A percentile compares a stretch with the other conserved stretches of the same genome.
phyloP scores from a whole-genome alignment of 169 alveolate species.

The Eimeria sp. region DNA sequence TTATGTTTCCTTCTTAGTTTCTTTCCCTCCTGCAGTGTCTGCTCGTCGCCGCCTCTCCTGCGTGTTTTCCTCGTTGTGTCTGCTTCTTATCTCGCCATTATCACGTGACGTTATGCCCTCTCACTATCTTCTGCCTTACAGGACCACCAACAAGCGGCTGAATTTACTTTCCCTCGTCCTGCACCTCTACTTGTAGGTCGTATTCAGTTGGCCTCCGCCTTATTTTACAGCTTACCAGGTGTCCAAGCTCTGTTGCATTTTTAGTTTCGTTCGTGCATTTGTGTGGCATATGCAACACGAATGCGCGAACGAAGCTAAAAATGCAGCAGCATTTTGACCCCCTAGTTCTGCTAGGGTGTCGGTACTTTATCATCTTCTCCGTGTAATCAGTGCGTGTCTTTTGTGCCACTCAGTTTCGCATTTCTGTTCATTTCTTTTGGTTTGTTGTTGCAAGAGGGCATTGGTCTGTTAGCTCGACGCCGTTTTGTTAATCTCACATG shows the following conservation, averaged over 20 bases:
- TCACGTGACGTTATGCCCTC: neutral
- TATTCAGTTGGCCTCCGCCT: neutral
- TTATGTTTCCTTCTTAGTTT: neutral
- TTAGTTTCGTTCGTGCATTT: neutral
- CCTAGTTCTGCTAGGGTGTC: neutral
- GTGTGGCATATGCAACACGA: neutral
- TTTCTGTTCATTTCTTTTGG: slow-evolving; percentile 48
- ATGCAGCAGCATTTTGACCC: too few species aligned
- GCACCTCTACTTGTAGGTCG: slow-evolving; percentile 10
- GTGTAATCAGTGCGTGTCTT: neutral
- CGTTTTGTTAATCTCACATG: slow-evolving; percentile 63
- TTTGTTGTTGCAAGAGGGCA: slow-evolving; percentile 27
- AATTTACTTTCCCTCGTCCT: slow-evolving; percentile 18
- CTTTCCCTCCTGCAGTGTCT: neutral
- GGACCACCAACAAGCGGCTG: neutral
- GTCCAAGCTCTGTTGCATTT: neutral
- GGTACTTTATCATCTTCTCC: neutral
- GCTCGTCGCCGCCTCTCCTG: neutral
- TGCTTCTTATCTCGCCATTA: neutral
- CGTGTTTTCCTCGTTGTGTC: neutral
- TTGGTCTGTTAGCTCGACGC: slow-evolving; percentile 56
- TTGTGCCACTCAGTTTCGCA: slow-evolving; percentile 26
- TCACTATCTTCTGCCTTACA: neutral
- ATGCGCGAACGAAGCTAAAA: too few species aligned
- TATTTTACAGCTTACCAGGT: neutral